Evolutionary conservation across 139 green algal species (phyloP).

Genomic region (Pseudopediastrum boryanum): DNA sequence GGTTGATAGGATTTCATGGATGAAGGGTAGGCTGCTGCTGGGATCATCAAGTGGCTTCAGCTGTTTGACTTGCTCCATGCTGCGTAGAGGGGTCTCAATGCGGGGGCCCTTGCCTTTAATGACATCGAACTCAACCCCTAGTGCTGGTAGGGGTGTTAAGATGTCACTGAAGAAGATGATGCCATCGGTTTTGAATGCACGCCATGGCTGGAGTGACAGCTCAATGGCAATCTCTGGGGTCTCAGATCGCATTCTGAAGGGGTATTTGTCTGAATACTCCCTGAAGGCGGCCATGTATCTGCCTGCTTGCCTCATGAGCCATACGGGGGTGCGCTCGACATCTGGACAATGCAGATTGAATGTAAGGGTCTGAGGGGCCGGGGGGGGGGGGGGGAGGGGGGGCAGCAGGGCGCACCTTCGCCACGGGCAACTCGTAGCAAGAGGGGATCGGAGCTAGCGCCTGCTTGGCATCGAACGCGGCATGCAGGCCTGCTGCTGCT

Average conservation of each 20-base stretch:
- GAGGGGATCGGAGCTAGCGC: constrained; percentile 69
- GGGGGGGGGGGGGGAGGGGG: neutral
- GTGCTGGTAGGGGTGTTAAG: constrained; percentile 93
- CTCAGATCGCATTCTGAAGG: constrained; percentile 94
- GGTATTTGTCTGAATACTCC: constrained; percentile 91
- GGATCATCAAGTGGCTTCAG: constrained; percentile 80
- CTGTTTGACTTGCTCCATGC: constrained; percentile 32
- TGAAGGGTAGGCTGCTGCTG: constrained; percentile 78
- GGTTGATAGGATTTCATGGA: constrained; percentile 81
- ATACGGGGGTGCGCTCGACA: constrained; percentile 94
- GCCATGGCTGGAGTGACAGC: constrained; percentile 87
- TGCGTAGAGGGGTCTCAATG: constrained; percentile 70
- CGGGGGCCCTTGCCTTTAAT: constrained; percentile 92
- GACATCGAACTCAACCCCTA: constrained; percentile 99
- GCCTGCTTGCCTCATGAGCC: constrained; percentile 98
- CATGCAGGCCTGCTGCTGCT: no score
- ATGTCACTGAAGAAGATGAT: constrained; percentile 99
- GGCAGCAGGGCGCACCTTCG: constrained; percentile 64
- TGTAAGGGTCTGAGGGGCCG: neutral
- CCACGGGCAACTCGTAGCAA: constrained; percentile 87
- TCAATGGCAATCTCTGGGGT: constrained; percentile 73
- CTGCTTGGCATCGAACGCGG: neutral
- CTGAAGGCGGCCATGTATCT: constrained; percentile 99
- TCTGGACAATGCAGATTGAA: neutral
- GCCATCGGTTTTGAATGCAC: constrained; percentile 92